phyloP scores from a whole-genome alignment of 164 flowering plant genomes.

The Houttuynia cordata region DNA sequence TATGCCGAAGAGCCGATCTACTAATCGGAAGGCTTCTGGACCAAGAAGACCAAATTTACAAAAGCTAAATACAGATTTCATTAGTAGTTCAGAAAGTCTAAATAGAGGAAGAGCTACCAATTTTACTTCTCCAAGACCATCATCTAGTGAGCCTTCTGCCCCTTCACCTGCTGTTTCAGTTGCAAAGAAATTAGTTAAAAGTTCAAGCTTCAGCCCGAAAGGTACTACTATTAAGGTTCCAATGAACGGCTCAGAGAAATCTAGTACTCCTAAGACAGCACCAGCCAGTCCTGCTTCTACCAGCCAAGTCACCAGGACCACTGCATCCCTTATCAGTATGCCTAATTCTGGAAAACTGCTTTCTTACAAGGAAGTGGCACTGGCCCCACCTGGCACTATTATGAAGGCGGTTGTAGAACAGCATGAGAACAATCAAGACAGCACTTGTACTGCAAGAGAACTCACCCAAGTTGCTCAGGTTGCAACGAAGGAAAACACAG shows the following conservation, averaged over 20 bases:
- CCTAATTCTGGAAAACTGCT: constrained; percentile 60
- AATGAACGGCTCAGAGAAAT: constrained; percentile 27
- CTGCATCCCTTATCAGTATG: constrained; percentile 32
- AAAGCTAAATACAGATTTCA: constrained; percentile 27
- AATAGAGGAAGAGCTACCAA: constrained; percentile 15
- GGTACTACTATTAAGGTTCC: constrained; percentile 14
- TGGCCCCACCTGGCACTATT: constrained; percentile 74
- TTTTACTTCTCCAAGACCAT: constrained; percentile 14
- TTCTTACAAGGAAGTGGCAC: constrained; percentile 85
- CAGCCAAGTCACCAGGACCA: constrained; percentile 29
- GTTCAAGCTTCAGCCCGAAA: constrained; percentile 19
- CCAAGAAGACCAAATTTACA: constrained; percentile 32
- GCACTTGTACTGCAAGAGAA: constrained; percentile 19
- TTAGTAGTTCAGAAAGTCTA: constrained; percentile 21
- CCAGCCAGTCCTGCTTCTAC: constrained; percentile 40
- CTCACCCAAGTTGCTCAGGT: constrained; percentile 12
- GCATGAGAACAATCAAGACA: constrained; percentile 16
- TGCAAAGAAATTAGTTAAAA: constrained; percentile 26
- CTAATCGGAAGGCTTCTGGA: constrained; percentile 24
- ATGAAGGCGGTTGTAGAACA: constrained; percentile 41
- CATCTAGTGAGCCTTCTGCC: constrained; percentile 15
- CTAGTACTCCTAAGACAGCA: constrained; percentile 31
- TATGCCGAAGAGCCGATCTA: constrained; percentile 41
- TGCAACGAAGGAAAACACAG: constrained; percentile 9
- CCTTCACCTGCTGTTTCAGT: constrained; percentile 12